These are phyloP conservation scores for Auxenochlorella protothecoides DNA, from an alignment of 139 green algal genomes.

Conservation along the genomic window DNA sequence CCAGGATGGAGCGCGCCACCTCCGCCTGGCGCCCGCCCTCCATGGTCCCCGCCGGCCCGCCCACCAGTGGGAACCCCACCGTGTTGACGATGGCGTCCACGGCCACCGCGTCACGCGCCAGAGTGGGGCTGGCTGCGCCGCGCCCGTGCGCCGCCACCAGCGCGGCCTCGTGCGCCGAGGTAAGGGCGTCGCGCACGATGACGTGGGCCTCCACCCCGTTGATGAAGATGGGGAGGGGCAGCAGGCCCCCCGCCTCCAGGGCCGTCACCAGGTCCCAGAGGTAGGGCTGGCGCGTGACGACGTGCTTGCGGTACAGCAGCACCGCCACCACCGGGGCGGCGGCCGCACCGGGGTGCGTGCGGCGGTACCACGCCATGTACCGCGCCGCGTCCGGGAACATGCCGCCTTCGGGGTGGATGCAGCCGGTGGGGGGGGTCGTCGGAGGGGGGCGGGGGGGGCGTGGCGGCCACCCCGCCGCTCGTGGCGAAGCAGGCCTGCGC, in stretches of 20 bases:
- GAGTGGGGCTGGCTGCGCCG: conserved; percentile 19
- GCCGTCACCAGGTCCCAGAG: conserved; percentile 54
- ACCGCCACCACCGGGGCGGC: conserved; percentile 53
- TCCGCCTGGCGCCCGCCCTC: conserved; percentile 80
- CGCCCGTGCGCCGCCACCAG: conserved; percentile 9
- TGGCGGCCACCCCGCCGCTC: background rate
- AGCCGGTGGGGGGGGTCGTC: conserved; percentile 87
- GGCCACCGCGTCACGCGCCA: conserved; percentile 32
- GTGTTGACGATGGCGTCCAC: conserved; percentile 88
- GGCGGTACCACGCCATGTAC: conserved; percentile 77
- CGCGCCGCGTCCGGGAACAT: conserved; percentile 62
- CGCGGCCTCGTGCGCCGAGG: conserved; percentile 51
- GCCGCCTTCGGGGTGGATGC: conserved; percentile 73
- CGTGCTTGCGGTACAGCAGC: conserved; percentile 97
- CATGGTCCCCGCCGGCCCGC: conserved; percentile 87
- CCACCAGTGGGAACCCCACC: conserved; percentile 91
- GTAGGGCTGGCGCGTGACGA: conserved; percentile 86
- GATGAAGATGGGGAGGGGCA: conserved; percentile 88
- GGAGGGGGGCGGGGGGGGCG: conserved; percentile 3
- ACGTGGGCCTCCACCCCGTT: conserved; percentile 89
- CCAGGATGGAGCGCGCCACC: conserved; percentile 79
- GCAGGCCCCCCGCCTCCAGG: conserved; percentile 54
- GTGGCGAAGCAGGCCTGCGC: conserved; percentile 48
- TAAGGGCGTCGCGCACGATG: conserved; percentile 79
- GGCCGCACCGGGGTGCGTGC: conserved; percentile 32